Base-by-base conservation (phyloP, 768 basidiomycete species). In the Podaxis sp. region DNA sequence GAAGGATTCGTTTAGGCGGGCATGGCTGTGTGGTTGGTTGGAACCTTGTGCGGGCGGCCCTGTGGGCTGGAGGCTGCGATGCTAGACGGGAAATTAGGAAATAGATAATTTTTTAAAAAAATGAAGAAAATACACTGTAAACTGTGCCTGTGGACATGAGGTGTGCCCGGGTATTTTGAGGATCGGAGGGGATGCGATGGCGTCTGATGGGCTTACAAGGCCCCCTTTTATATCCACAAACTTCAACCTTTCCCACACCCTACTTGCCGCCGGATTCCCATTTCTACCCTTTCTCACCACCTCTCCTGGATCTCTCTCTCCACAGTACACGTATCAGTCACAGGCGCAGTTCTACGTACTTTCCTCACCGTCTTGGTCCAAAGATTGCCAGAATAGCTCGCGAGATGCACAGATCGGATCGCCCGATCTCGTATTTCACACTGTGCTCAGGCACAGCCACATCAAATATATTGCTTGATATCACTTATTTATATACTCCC, bases 1-100 rank as follows among this genome's bases (percentile, higher is more conserved):
- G 6, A 67, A 62, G 7, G 64, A 58, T 41, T 67, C 66, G 58
- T 60, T 67, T 28, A 67, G 40, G 15, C 60, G 60, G 53, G 53
- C 41, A 56, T 62, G 60, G 60, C 60, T 62, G 44, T 62, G 60
- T 8, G 60, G 53, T 46, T 62, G 60, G 28, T 30, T 62, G 12
- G 52, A 44, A 12, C 60, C 60, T 30, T 62, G 60, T 5, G 52
- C 33, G 30, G 60, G 60, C n/a, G 60, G 60, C 4, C 60, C 60
- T 55, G 60, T 62, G 17, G 60, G 60, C 41, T 62, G 60, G 44
- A 62, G 60, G 53, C 60, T 62, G 41, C 60, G 60, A 28, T 62
- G 60, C 60, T 62, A 20, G 20, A 24, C 33, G 10, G 4, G 13
- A 22, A 59, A 36, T 38, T 26, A 46, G 51, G 7, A 15, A 44